Evolutionary conservation across 495 filamentous ascomycete genomes (phyloP), one percentile per base, ranked within the genome.

Genomic region (Pseudoneurospora amorphoporcata): DNA sequence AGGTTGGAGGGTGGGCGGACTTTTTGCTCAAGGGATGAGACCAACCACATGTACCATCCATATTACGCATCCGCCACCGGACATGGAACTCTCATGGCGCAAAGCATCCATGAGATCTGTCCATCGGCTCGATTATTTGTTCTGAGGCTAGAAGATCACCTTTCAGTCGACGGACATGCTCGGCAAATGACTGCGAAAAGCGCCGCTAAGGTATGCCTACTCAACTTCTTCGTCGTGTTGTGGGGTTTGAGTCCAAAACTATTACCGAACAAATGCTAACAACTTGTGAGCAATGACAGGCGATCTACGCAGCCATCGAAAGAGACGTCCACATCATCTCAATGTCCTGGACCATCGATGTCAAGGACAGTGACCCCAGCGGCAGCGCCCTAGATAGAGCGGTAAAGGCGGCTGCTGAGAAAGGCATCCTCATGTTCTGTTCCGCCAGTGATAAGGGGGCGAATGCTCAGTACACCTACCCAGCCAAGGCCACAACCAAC

Each of bases 1-100:
- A 19, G 23, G 3, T 12, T 65, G 68, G 72, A 70, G 5, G 75
- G 68, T 6, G 81, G 82, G 2, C 73, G 73, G 19, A 77, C 73
- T 23, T 82, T 82, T 45, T 79, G 72, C 72, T 73, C 75, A 14
- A 70, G 73, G 4, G 74, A 37, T 37, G 40, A 42, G 40, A 14
- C 40, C 40, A 42, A 42, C 14, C 40, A 42, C 40, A 0, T 42
- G 0, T 16, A 42, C 39, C 68, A 74, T 39, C 78, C 79, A 1
- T 81, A 80, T 53, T 83, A 82, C 69, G 76, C 75, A 7, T 79
- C 81, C 1, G 73, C 72, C 6, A 74, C 76, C 8, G 79, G 78
- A 12, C 83, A 84, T 69, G 83, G 83, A 0, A 85, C 83, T 1
- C 65, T 76, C 58, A 85, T 85, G 82, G 83, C 82, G 3, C 77